phyloP scores from a whole-genome alignment of 495 filamentous ascomycete genomes.

The Trichoderma asperelloides region DNA sequence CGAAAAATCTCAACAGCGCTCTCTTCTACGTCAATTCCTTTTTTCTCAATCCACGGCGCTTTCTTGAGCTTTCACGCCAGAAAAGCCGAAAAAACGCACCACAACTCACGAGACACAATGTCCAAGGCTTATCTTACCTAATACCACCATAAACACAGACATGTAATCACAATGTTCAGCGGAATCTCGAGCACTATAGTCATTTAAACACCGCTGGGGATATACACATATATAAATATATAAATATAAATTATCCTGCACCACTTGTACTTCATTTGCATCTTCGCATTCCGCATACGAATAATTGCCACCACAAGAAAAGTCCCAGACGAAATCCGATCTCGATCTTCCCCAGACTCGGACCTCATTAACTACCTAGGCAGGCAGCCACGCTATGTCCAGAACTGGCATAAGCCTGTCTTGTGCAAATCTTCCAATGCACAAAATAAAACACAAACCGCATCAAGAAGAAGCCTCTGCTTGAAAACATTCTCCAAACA shows the following conservation, averaged over 20 bases:
- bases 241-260: no score
- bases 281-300: not conserved
- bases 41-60: not conserved
- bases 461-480: no score
- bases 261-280: not conserved
- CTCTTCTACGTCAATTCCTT: not conserved
- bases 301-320: not conserved
- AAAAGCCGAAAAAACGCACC: not conserved
- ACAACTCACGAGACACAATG: not conserved
- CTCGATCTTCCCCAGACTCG: slow-evolving; percentile 5
- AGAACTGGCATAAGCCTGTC: not conserved
- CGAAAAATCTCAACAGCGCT: not conserved
- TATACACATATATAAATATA: no score
- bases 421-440: not conserved
- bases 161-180: not conserved
- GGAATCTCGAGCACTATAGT: no score
- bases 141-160: not conserved
- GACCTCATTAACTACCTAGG: not conserved
- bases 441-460: not conserved
- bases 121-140: not conserved
- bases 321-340: not conserved
- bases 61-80: not conserved
- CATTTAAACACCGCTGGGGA: no score
- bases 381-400: slow-evolving; percentile 1
- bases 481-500: no score